Base-by-base conservation (phyloP, 805 yeast species). In the Nakazawaea wickerhamii region DNA sequence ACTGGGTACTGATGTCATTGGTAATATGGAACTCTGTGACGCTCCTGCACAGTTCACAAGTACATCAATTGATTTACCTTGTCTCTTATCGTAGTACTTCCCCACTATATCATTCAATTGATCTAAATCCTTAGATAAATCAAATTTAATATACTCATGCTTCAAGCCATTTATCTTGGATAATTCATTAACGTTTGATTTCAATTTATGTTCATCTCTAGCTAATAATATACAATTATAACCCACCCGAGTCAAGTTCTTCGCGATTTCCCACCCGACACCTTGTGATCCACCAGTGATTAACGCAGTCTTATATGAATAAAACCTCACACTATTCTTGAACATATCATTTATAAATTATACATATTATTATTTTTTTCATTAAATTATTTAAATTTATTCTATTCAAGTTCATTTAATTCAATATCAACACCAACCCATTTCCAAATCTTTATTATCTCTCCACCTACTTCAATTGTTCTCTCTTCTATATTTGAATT, bases 401-500 rank as follows among this genome's bases (percentile, higher is more conserved):
- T 14, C 13, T 30, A n/a, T n/a, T n/a, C 30, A 20, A 40, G 20
- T 22, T 41, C 44, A 3, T 27, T 26, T 10, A 34, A 39, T 10
- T 38, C 43, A n/a, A 38, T 17, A 23, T 38, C 41, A 18, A 43
- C 38, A 17, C 46, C 46, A 28, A 80, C 71, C 96, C 96, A 89
- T 55, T 87, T 88, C 87, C 95, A 85, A 27, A 86, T 86, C 55
- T 79, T 79, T 72, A 84, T 77, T 47, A 89, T 84, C 50, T 89
- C 96, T 14, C 97, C 96, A 54, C 83, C 84, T 22, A 81, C 71
- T 57, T 89, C 97, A 43, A 77, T 62, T 43, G 81, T 70, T 30
- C 76, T 70, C 14, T 72, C 67, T 45, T 79, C 73, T 10, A 89
- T 76, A 53, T 81, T 82, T 18, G 84, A 65, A 57, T 85, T 83